phyloP scores from a whole-genome alignment of 2,329 filamentous ascomycete genomes.

The Monosporascus sp. region DNA sequence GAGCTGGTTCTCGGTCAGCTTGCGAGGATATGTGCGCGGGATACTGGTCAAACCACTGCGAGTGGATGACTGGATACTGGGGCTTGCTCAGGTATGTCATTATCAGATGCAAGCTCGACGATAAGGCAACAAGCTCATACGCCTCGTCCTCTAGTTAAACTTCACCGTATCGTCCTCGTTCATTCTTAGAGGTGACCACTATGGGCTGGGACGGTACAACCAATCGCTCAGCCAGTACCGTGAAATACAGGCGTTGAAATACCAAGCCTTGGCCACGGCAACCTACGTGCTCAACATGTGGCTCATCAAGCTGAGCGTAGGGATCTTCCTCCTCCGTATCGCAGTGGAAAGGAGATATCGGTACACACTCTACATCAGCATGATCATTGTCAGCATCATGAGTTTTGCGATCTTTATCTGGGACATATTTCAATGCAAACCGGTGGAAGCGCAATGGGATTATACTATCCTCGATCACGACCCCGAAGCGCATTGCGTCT shows the following conservation, averaged over 20 bases:
- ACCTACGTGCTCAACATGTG: slow-evolving; percentile 49
- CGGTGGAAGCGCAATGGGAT: slow-evolving; percentile 48
- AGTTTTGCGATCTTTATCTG: slow-evolving; percentile 45
- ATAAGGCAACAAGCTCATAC: slow-evolving; percentile 2
- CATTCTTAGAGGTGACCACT: slow-evolving; percentile 35
- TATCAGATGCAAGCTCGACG: not conserved
- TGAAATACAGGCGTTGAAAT: slow-evolving; percentile 44
- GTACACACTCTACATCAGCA: slow-evolving; percentile 40
- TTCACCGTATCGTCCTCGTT: slow-evolving; percentile 44
- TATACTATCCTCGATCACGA: slow-evolving; percentile 34
- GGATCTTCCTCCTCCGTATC: slow-evolving; percentile 45
- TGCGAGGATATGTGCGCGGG: slow-evolving; percentile 24
- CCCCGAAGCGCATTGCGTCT: slow-evolving; percentile 35
- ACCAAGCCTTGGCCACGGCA: slow-evolving; percentile 45
- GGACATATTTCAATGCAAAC: slow-evolving; percentile 41
- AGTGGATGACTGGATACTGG: slow-evolving; percentile 50
- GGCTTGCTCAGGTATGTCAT: slow-evolving; percentile 38
- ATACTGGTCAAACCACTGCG: slow-evolving; percentile 32
- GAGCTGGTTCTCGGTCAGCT: slow-evolving; percentile 21
- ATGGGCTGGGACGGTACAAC: slow-evolving; percentile 44
- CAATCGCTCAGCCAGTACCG: slow-evolving; percentile 32
- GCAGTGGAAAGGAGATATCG: slow-evolving; percentile 41
- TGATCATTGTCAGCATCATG: slow-evolving; percentile 41
- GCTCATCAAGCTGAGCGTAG: slow-evolving; percentile 52
- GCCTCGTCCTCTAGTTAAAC: slow-evolving; percentile 27